These are phyloP conservation scores for Acanthamoeba castellanii DNA, from an alignment of 208 protist species.

Conservation along the genomic window DNA sequence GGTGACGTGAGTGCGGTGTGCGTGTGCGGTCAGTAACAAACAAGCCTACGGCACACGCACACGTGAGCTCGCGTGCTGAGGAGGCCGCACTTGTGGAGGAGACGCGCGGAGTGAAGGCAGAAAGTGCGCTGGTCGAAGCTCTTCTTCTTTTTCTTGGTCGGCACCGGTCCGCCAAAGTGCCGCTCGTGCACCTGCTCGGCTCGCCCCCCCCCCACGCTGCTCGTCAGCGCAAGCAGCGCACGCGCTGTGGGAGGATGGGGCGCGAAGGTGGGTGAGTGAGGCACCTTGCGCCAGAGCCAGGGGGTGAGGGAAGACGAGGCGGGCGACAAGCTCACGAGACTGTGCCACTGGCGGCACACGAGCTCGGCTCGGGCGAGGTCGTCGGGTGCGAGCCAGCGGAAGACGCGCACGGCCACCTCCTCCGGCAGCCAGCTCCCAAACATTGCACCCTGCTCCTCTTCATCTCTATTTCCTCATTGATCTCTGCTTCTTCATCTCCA, in stretches of 20 bases:
- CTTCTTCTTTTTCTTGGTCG: not conserved
- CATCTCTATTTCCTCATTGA: not conserved
- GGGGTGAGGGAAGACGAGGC: not conserved
- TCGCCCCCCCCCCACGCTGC: not conserved
- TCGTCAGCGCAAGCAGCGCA: not conserved
- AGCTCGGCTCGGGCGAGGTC: conserved; percentile 9
- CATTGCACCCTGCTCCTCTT: not conserved
- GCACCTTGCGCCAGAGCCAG: conserved; percentile 42
- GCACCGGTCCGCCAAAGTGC: not conserved
- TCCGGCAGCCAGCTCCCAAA: conserved; percentile 6
- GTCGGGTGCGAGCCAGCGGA: not conserved
- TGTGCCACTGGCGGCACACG: too few relatives aligned
- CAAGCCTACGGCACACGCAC: too few relatives aligned
- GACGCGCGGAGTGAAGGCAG: not conserved
- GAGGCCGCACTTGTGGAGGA: not conserved
- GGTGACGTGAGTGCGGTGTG: too few relatives aligned
- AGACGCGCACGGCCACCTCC: conserved; percentile 9
- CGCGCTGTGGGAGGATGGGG: too few relatives aligned
- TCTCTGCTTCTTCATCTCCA: not conserved
- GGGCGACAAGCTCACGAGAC: not conserved
- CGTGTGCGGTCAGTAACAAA: not conserved
- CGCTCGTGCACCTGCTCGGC: not conserved
- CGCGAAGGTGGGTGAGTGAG: not conserved
- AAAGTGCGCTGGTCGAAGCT: not conserved
- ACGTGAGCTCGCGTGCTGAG: not conserved